These are phyloP conservation scores for Alnus rubra DNA, from an alignment of 306 rosid species.

Conservation along the genomic window DNA sequence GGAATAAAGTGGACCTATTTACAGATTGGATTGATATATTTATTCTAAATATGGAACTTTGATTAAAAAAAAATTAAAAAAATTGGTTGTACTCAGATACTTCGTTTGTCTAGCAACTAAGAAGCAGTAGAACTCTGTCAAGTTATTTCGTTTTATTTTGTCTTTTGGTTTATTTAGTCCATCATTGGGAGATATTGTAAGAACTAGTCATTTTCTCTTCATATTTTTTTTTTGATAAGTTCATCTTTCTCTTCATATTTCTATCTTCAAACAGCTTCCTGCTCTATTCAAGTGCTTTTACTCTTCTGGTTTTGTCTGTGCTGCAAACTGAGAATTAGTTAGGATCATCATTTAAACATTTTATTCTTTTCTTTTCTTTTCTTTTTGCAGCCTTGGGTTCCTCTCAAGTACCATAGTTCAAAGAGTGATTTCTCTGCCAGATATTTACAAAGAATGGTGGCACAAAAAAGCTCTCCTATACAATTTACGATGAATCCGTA, in stretches of 20 bases:
- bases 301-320: not conserved
- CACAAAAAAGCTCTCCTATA: slow-evolving; percentile 55
- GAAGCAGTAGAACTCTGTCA: not conserved
- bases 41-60: not conserved
- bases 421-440: slow-evolving; percentile 67
- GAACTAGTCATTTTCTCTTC: not conserved
- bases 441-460: slow-evolving; percentile 70
- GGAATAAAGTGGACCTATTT: not conserved
- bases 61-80: not conserved
- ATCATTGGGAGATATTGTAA: not conserved
- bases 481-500: slow-evolving; percentile 78
- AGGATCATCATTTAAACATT: not conserved
- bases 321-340: not conserved
- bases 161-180: not conserved
- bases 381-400: slow-evolving; percentile 65
- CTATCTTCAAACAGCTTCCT: not conserved
- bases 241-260: not conserved
- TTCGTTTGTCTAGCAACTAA: not conserved
- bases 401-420: slow-evolving; percentile 79
- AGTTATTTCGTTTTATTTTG: not conserved
- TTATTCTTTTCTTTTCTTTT: slow-evolving; percentile 13
- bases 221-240: not conserved
- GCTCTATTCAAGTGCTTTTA: not conserved
- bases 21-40: not conserved
- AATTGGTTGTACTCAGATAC: not conserved